A percentile compares a stretch with the other conserved stretches of the same genome.
These are phyloP conservation scores for Aschersonia sp. DNA, from an alignment of 2,329 filamentous ascomycete genomes.

Conservation along the genomic window DNA sequence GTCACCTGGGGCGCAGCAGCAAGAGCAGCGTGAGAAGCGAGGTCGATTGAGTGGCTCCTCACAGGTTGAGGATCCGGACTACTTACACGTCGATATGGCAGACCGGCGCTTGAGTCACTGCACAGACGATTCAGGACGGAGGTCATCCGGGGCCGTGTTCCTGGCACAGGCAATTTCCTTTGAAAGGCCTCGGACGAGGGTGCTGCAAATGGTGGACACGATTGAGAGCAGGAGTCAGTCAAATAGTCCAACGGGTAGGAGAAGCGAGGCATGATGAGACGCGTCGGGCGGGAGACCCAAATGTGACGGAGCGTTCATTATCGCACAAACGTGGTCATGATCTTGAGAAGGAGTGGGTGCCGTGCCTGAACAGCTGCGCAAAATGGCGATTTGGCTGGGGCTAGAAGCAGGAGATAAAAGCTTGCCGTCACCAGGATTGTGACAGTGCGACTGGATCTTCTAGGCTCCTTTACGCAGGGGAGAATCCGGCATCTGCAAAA, in stretches of 20 bases:
- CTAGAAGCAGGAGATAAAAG: too few relatives aligned
- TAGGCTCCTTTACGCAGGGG: too few relatives aligned
- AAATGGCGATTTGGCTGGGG: too few relatives aligned
- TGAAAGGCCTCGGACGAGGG: slow-evolving; percentile 27
- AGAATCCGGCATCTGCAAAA: too few relatives aligned
- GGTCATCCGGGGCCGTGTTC: slow-evolving; percentile 19
- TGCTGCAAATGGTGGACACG: slow-evolving; percentile 40
- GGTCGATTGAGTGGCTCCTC: background rate
- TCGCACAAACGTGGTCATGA: background rate
- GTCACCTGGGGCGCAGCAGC: too few relatives aligned
- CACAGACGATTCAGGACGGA: slow-evolving; percentile 14
- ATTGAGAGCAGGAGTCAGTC: slow-evolving; percentile 33
- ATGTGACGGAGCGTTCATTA: background rate
- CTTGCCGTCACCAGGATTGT: too few relatives aligned
- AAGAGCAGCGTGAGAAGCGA: background rate
- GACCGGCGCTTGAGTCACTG: slow-evolving; percentile 11
- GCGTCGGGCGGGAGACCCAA: too few relatives aligned
- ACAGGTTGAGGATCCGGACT: background rate
- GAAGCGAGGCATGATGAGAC: background rate
- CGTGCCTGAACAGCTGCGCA: too few relatives aligned
- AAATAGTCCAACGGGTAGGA: slow-evolving; percentile 17
- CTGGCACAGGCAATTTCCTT: slow-evolving; percentile 32
- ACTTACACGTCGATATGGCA: slow-evolving; percentile 5
- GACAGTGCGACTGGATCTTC: too few relatives aligned
- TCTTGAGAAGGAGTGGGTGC: too few relatives aligned